Conservation (phyloP, 2,329 filamentous ascomycete species). For the Xylariaceae sp. region DNA sequence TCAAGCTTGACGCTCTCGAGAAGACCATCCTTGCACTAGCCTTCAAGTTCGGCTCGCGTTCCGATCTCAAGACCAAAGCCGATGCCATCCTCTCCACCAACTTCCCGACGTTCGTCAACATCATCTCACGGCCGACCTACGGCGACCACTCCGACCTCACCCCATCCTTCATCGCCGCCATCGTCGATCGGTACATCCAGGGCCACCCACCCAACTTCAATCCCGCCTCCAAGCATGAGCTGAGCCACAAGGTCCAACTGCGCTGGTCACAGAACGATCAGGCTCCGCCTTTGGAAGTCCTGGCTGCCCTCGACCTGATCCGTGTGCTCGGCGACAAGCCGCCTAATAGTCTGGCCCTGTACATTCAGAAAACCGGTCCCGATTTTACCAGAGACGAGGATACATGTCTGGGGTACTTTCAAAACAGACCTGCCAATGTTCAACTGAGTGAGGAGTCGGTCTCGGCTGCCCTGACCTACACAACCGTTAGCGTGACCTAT, state of each 20-base stretch:
- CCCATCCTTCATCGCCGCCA: constrained; percentile 69
- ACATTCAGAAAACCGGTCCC: constrained; percentile 71
- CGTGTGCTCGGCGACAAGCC: constrained; percentile 61
- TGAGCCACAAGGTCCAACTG: constrained; percentile 62
- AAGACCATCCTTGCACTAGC: constrained; percentile 86
- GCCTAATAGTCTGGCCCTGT: constrained; percentile 57
- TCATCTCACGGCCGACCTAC: constrained; percentile 64
- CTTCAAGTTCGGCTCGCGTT: constrained; percentile 77
- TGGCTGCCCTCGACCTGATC: constrained; percentile 67
- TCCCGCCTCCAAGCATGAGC: constrained; percentile 68
- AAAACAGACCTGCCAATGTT: constrained; percentile 50
- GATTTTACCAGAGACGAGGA: constrained; percentile 76
- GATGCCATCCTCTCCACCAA: constrained; percentile 86
- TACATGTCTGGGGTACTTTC: constrained; percentile 53
- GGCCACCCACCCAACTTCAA: constrained; percentile 85
- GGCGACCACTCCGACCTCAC: constrained; percentile 65
- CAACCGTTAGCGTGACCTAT: constrained; percentile 56
- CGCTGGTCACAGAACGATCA: constrained; percentile 66
- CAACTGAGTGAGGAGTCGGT: constrained; percentile 80
- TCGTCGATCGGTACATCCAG: constrained; percentile 83
- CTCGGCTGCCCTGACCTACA: constrained; percentile 71
- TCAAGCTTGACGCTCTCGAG: constrained; percentile 84
- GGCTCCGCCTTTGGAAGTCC: constrained; percentile 66
- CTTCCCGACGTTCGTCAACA: constrained; percentile 72
- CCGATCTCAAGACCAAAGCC: constrained; percentile 86